A percentile compares a stretch with the other conserved stretches of the same genome.
Evolutionary conservation across 306 rosid species (phyloP).

Genomic region (Rosa rugosa): DNA sequence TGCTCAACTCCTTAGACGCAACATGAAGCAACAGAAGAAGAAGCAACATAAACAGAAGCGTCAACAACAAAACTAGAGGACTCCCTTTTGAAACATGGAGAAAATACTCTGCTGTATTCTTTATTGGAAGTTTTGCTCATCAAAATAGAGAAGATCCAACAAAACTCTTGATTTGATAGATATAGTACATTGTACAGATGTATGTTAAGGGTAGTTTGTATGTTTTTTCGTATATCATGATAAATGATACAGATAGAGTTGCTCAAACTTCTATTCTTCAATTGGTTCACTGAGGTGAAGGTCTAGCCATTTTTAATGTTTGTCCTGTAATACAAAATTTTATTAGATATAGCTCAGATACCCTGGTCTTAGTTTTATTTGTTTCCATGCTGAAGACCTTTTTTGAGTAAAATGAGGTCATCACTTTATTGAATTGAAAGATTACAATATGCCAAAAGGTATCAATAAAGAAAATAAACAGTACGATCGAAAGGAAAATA

Average conservation of each 20-base stretch:
- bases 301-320: background rate
- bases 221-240: background rate
- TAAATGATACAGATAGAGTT: background rate
- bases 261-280: slow-evolving; percentile 2
- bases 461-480: no score
- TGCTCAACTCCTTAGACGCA: slow-evolving; percentile 23
- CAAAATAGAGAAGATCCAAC: background rate
- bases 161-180: background rate
- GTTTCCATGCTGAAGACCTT: background rate
- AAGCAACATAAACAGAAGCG: slow-evolving; percentile 9
- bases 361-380: no score
- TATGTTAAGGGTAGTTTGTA: background rate
- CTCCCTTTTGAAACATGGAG: background rate
- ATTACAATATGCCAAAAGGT: no score
- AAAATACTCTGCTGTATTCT: background rate
- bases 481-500: no score
- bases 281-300: background rate
- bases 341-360: no score
- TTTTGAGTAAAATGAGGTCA: no score
- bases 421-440: no score
- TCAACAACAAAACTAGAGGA: background rate
- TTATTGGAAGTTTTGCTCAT: background rate
- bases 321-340: no score
- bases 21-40: slow-evolving; percentile 3
- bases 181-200: background rate